Percentiles rank a stretch among this genome's conserved stretches.
Evolutionary conservation across 164 flowering plant species (phyloP).

Genomic region (Tetracentron sinense): DNA sequence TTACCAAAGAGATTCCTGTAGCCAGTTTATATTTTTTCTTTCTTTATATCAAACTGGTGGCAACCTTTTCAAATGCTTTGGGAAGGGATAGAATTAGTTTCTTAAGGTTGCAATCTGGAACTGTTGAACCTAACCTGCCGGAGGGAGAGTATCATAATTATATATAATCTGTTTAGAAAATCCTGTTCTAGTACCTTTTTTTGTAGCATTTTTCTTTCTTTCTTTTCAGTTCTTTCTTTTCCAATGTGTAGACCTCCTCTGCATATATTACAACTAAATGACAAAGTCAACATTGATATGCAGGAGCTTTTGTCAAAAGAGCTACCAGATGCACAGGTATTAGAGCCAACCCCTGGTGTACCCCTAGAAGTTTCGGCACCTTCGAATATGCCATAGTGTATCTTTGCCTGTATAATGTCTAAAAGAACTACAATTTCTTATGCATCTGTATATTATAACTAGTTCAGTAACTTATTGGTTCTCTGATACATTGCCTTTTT

Average conservation of each 20-base stretch:
- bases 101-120: no score
- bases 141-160: no score
- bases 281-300: conserved; percentile 13
- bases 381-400: conserved; percentile 6
- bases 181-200: background rate
- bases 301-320: conserved; percentile 72
- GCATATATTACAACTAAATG: conserved; percentile 2
- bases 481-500: background rate
- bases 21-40: no score
- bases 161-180: no score
- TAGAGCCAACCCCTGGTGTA: conserved; percentile 75
- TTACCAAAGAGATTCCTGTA: no score
- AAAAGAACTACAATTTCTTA: background rate
- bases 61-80: no score
- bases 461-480: background rate
- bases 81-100: no score
- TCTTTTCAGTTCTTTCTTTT: background rate
- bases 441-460: conserved; percentile 1
- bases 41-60: no score
- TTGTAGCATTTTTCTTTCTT: background rate
- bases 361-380: conserved; percentile 53
- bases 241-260: background rate
- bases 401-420: background rate
- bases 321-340: conserved; percentile 53
- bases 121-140: no score